Evolutionary conservation across 1,139 yeast species (phyloP).

Genomic region (Scheffersomyces titani): DNA sequence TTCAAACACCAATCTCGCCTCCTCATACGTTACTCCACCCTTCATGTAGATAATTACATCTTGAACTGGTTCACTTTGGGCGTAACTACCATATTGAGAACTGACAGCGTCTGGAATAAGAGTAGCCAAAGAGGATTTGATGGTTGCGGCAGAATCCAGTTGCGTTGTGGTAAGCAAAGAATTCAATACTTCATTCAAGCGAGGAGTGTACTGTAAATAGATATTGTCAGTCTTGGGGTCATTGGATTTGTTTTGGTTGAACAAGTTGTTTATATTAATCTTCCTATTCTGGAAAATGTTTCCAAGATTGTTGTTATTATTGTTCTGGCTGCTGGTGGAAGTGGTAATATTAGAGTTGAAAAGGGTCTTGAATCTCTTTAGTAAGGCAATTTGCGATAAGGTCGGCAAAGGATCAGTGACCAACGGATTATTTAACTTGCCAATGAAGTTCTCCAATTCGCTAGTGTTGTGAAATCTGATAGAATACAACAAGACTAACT

Average conservation of each 20-base stretch:
- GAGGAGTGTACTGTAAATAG: conserved; percentile 73
- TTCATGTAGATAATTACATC: conserved; percentile 80
- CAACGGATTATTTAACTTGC: conserved; percentile 30
- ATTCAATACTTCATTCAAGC: conserved; percentile 51
- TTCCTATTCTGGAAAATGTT: conserved; percentile 26
- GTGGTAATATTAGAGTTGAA: conserved; percentile 16
- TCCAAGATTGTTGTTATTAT: conserved; percentile 24
- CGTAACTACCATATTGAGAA: conserved; percentile 30
- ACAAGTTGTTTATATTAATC: conserved; percentile 24
- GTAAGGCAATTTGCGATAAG: conserved; percentile 31
- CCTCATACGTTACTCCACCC: conserved; percentile 94
- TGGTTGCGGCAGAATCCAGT: conserved; percentile 7
- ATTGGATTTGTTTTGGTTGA: conserved; percentile 15
- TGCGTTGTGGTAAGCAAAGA: conserved; percentile 15
- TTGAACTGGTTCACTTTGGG: conserved; percentile 47
- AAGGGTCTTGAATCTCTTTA: conserved; percentile 30
- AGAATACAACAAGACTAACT: conserved; percentile 69
- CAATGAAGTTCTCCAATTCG: conserved; percentile 25
- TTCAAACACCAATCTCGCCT: conserved; percentile 78
- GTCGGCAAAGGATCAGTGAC: conserved; percentile 34
- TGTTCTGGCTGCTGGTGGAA: conserved; percentile 2
- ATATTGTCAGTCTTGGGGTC: conserved; percentile 45
- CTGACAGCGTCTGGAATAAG: conserved; percentile 27
- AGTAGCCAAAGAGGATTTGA: conserved; percentile 10
- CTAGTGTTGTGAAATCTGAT: conserved; percentile 51